phyloP scores from a whole-genome alignment of 768 basidiomycete species.

The Rhizopogon vulgaris region DNA sequence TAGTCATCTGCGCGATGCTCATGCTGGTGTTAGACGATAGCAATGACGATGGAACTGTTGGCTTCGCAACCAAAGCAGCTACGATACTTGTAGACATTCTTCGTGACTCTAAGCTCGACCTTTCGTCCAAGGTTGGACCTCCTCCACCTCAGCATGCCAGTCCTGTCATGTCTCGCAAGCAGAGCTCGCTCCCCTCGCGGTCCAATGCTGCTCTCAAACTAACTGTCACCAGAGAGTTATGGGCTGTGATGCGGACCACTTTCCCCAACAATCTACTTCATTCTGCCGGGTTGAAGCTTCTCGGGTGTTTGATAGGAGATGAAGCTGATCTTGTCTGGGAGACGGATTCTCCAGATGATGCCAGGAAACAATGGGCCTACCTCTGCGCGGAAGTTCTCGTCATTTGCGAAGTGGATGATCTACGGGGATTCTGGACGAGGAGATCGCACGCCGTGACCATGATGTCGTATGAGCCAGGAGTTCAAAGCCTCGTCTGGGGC shows the following conservation, averaged over 20 bases:
- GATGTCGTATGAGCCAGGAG: conserved; percentile 31
- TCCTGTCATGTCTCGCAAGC: conserved; percentile 4
- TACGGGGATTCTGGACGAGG: conserved; percentile 48
- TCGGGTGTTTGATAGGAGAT: conserved; percentile 42
- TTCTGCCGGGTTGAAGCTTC: conserved; percentile 38
- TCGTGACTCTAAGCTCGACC: conserved; percentile 39
- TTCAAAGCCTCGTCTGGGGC: conserved; percentile 52
- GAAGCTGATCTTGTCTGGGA: conserved; percentile 40
- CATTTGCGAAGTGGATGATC: conserved; percentile 39
- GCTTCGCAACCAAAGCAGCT: conserved; percentile 35
- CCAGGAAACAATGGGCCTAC: conserved; percentile 51
- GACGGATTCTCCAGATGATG: conserved; percentile 36
- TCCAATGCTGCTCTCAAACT: conserved; percentile 51
- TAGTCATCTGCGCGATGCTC: conserved; percentile 1
- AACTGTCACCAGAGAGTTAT: conserved; percentile 51
- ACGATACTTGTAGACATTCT: conserved; percentile 45
- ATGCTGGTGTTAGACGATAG: conserved; percentile 31
- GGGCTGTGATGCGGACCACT: conserved; percentile 38
- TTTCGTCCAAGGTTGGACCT: conserved; percentile 24
- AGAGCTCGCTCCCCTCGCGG: conserved; percentile 8
- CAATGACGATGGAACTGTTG: conserved; percentile 31
- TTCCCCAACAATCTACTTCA: conserved; percentile 39
- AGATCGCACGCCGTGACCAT: conserved; percentile 14
- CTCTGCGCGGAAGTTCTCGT: conserved; percentile 52
- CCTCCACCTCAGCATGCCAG: conserved; percentile 7